Evolutionary conservation across 768 basidiomycete species (phyloP).

Genomic region (Tylopilus vinaceipallidus): DNA sequence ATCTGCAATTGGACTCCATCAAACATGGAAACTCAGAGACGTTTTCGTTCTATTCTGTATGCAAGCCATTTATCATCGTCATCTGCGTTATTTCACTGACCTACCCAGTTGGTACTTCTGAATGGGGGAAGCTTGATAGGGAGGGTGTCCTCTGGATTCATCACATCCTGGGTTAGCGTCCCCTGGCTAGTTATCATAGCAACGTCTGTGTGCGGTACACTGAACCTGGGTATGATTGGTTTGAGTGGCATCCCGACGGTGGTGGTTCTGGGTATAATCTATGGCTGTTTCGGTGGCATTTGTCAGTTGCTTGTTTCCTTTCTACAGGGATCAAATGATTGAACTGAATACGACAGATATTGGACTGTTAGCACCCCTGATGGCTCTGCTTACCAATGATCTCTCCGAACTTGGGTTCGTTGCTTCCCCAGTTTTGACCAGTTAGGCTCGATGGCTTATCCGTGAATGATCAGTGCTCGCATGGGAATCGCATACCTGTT

Average conservation of each 20-base stretch:
- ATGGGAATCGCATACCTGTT: slow-evolving; percentile 21
- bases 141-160: slow-evolving; percentile 44
- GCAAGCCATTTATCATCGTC: background rate
- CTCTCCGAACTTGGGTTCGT: slow-evolving; percentile 52
- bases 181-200: slow-evolving; percentile 41
- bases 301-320: slow-evolving; percentile 25
- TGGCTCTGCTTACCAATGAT: slow-evolving; percentile 42
- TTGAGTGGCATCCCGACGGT: slow-evolving; percentile 35
- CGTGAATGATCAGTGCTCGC: slow-evolving; percentile 18
- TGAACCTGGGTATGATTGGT: slow-evolving; percentile 46
- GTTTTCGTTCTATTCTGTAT: slow-evolving; percentile 59
- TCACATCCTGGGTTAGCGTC: slow-evolving; percentile 42
- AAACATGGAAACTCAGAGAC: slow-evolving; percentile 42
- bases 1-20: slow-evolving; percentile 52
- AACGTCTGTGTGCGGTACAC: slow-evolving; percentile 29
- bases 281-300: slow-evolving; percentile 49
- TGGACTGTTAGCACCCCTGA: slow-evolving; percentile 38
- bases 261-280: slow-evolving; percentile 40
- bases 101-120: slow-evolving; percentile 45
- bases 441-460: background rate
- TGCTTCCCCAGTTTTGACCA: background rate
- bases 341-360: slow-evolving; percentile 31
- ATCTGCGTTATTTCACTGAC: background rate
- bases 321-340: background rate
- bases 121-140: slow-evolving; percentile 53